These are phyloP conservation scores for Fonsecaea erecta DNA, from an alignment of 2,329 filamentous ascomycete species.

Conservation along the genomic window DNA sequence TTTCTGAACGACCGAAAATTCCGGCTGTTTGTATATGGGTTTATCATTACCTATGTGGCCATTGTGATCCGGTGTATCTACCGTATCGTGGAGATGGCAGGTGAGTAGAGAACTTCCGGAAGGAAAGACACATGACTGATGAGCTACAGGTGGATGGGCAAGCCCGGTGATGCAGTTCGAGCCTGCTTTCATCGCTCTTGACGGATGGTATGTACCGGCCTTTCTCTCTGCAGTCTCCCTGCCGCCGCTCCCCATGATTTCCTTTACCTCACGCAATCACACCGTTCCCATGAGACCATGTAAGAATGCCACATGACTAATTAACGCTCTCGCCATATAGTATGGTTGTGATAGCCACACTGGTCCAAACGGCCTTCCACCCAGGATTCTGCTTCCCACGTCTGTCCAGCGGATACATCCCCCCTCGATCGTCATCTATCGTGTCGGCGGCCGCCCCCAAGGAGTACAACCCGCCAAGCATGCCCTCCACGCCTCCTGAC, in stretches of 20 bases:
- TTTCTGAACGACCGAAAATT: slow-evolving; percentile 26
- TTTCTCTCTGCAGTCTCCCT: background rate
- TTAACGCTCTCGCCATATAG: background rate
- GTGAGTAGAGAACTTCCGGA: too few species aligned
- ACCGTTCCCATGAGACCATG: background rate
- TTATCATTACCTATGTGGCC: slow-evolving; percentile 43
- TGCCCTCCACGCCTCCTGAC: slow-evolving; percentile 4
- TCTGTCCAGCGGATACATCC: slow-evolving; percentile 24
- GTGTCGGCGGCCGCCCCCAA: background rate
- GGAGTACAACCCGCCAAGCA: background rate
- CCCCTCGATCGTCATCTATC: background rate
- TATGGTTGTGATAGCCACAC: slow-evolving; percentile 31
- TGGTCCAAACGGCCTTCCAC: slow-evolving; percentile 32
- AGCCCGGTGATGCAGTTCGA: slow-evolving; percentile 55
- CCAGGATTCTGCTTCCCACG: slow-evolving; percentile 35
- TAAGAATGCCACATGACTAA: background rate
- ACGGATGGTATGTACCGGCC: slow-evolving; percentile 44
- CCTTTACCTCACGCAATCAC: background rate
- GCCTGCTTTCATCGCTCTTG: slow-evolving; percentile 55
- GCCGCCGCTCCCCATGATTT: background rate
- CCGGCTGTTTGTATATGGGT: slow-evolving; percentile 25
- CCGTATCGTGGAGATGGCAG: slow-evolving; percentile 55
- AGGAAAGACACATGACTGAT: too few species aligned
- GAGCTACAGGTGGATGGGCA: slow-evolving; percentile 55
- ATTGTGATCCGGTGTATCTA: slow-evolving; percentile 56